Percentiles rank a stretch among this genome's conserved stretches.
These are phyloP conservation scores for Metarhizium sp. DNA, from an alignment of 2,329 filamentous ascomycete genomes.

Conservation along the genomic window DNA sequence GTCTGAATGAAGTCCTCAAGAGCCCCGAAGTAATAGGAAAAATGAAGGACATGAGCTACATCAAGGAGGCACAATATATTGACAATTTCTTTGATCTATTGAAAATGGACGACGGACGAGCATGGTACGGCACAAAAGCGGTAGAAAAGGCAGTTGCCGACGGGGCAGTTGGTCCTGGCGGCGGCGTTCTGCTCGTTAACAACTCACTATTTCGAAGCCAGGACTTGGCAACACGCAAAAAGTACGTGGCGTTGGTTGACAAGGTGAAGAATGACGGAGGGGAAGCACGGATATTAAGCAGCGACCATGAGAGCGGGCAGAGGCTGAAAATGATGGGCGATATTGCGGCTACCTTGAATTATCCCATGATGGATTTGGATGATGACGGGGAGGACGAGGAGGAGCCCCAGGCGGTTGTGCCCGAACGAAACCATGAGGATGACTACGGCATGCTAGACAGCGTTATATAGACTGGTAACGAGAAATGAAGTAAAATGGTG, in stretches of 20 bases:
- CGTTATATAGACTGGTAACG: conserved; percentile 18
- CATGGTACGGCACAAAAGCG: conserved; percentile 81
- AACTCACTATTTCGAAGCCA: conserved; percentile 81
- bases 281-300: conserved; percentile 81
- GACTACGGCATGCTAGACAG: conserved; percentile 21
- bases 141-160: conserved; percentile 76
- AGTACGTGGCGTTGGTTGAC: conserved; percentile 81
- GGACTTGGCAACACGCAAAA: conserved; percentile 64
- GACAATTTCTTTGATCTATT: conserved; percentile 73
- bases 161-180: conserved; percentile 79
- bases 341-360: conserved; percentile 84
- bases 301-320: conserved; percentile 87
- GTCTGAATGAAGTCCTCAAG: conserved; percentile 77
- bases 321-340: conserved; percentile 75
- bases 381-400: conserved; percentile 49
- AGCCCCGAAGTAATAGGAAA: conserved; percentile 68
- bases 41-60: conserved; percentile 81
- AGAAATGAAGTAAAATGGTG: conserved; percentile 1
- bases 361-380: conserved; percentile 73
- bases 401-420: conserved; percentile 4
- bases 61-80: conserved; percentile 73
- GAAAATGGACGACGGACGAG: conserved; percentile 74
- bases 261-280: conserved; percentile 80
- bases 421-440: conserved; percentile 16
- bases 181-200: conserved; percentile 76